Evolutionary conservation across 225 moss, liverwort and hornwort species (phyloP), one percentile per base, ranked within the genome.

Genomic region (Bryum argenteum): DNA sequence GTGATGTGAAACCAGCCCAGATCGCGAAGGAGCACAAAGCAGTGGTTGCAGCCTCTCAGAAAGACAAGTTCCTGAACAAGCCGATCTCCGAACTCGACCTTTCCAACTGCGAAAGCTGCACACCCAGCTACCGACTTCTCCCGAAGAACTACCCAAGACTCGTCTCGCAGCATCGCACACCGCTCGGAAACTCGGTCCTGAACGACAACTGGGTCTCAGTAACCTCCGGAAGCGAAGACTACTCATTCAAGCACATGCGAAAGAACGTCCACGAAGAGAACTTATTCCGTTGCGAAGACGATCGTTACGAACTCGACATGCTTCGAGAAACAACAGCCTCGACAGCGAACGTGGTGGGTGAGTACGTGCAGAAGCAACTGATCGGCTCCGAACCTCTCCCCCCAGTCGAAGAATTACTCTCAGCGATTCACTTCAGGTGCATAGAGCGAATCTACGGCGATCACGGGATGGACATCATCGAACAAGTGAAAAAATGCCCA

Each of bases 181-280:
- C 84, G 10, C 53, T 94, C 67, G 94, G 88, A 40, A 81, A 78
- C 71, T 84, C 80, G 23, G 91, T 94, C 48, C 77, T 94, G 7
- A 94, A 94, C 65, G 91, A 94, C 65, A 87, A 70, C 71, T 91
- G 94, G 94, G 89, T 94, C 7, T 94, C 91, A 59, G 91, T 94
- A 57, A 94, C 91, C 48, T 94, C 91, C 15, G 91, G 91, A 1
- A 94, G 94, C 62, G 91, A 94, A 71, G 91, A 91, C 73, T 94
- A 94, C 62, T 94, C 91, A n/a, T 87, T 94, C 68, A 94, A 94
- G 72, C 89, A 94, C 71, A 88, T 88, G 85, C 84, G 94, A 37
- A 94, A 94, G 74, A 94, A 94, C 44, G 89, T 91, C 59, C 87
- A 94, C n/a, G 94, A 91, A 66, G 91, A 94, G 72, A 94, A 91